Percentiles rank a stretch among this genome's conserved stretches.
phyloP scores from a whole-genome alignment of 2,329 filamentous ascomycete genomes.

The Fusarium beomiforme region DNA sequence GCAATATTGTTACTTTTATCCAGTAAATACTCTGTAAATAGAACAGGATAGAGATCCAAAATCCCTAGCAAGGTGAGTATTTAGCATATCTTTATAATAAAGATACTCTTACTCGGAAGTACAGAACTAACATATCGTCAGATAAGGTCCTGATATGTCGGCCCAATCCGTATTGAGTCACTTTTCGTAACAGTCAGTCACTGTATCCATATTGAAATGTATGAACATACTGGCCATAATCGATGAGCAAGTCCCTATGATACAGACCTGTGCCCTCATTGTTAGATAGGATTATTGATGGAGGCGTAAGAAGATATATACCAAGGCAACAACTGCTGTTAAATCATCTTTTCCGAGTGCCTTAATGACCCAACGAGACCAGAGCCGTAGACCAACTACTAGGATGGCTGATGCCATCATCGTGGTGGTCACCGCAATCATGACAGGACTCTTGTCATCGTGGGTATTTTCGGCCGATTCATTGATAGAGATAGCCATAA shows the following conservation, averaged over 20 bases:
- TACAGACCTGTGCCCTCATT: constrained; percentile 12
- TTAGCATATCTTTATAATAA: rapidly evolving
- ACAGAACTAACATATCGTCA: not conserved
- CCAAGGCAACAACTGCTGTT: too few species aligned
- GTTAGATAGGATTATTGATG: rapidly evolving
- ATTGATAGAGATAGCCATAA: too few species aligned
- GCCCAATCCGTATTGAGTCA: constrained; percentile 30
- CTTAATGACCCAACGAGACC: constrained; percentile 9
- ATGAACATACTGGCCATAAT: constrained; percentile 26
- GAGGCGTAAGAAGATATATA: rapidly evolving
- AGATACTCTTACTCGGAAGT: not conserved
- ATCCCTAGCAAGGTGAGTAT: not conserved
- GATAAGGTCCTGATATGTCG: constrained; percentile 15
- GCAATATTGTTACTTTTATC: constrained; percentile 22
- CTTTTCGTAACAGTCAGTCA: not conserved
- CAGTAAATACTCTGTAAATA: constrained; percentile 8
- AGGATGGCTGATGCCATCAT: too few species aligned
- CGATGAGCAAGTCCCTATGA: constrained; percentile 5
- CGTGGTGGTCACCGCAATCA: too few species aligned
- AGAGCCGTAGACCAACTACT: constrained; percentile 17
- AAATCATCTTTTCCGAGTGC: not conserved
- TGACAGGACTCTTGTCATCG: too few species aligned
- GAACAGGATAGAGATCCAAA: constrained; percentile 31
- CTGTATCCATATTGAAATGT: not conserved
- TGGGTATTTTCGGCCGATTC: too few species aligned